Evolutionary conservation across 208 protist genomes (phyloP).

Genomic region (Trichomonas vaginalis): DNA sequence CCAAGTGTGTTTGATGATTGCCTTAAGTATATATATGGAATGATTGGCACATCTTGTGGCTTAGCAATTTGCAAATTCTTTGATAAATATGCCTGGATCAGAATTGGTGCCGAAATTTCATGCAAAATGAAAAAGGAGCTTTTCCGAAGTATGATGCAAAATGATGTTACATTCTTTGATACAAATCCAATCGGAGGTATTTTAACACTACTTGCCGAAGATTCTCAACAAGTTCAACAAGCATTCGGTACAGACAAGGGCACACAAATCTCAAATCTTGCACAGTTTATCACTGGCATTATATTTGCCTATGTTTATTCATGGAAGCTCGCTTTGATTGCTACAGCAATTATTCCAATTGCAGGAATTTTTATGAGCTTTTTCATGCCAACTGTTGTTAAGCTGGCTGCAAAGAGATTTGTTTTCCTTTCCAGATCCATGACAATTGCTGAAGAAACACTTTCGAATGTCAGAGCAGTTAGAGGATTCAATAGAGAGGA

Average conservation of each 20-base stretch:
- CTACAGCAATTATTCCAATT: not conserved
- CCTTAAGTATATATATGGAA: not conserved
- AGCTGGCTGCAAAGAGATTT: not conserved
- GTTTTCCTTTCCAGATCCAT: not conserved
- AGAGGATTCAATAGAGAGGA: not conserved
- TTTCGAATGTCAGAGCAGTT: constrained; percentile 1
- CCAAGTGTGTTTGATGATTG: not conserved
- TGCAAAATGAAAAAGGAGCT: not conserved
- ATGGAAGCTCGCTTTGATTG: not conserved
- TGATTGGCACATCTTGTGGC: not conserved
- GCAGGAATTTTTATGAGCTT: not conserved
- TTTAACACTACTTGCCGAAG: not conserved
- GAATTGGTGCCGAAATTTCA: not conserved
- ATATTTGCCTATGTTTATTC: not conserved
- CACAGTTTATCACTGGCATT: not conserved
- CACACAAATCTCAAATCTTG: not conserved
- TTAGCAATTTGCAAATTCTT: not conserved
- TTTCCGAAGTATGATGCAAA: not conserved
- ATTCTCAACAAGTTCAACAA: not conserved
- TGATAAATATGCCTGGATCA: not conserved
- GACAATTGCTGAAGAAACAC: constrained; percentile 24
- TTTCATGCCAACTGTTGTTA: not conserved
- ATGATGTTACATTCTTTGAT: not conserved
- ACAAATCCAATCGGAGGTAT: not conserved
- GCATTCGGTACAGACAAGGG: not conserved